Evolutionary conservation across 768 basidiomycete species (phyloP).

Genomic region (Boletus reticuloceps): DNA sequence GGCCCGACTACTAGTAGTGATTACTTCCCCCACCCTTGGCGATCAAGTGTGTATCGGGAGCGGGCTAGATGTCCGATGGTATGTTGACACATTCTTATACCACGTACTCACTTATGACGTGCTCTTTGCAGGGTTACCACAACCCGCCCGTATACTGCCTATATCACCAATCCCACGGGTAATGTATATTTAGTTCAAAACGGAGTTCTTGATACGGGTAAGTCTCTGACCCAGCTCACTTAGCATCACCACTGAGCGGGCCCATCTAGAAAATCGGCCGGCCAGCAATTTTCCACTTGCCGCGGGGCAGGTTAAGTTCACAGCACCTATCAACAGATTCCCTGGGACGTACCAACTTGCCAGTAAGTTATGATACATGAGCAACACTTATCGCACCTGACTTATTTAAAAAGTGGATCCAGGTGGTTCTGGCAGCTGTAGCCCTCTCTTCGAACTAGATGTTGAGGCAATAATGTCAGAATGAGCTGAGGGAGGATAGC

Average conservation of each 20-base stretch:
- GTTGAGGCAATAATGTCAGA: too few species aligned
- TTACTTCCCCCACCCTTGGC: too few species aligned
- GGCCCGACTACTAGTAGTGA: too few species aligned
- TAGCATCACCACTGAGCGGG: slow-evolving; percentile 3
- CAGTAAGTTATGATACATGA: slow-evolving; percentile 20
- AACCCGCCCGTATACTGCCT: too few species aligned
- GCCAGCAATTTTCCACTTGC: slow-evolving; percentile 17
- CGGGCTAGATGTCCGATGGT: slow-evolving; percentile 18
- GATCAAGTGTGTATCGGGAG: too few species aligned
- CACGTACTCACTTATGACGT: background rate
- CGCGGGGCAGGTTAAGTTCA: too few species aligned
- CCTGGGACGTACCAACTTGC: slow-evolving; percentile 34
- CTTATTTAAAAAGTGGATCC: slow-evolving; percentile 22
- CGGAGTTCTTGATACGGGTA: slow-evolving; percentile 21
- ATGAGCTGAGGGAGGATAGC: too few species aligned
- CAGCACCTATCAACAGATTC: background rate
- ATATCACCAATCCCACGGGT: slow-evolving; percentile 19
- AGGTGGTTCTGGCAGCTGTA: slow-evolving; percentile 32
- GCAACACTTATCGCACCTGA: background rate
- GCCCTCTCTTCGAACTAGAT: slow-evolving; percentile 9
- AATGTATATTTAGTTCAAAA: slow-evolving; percentile 27
- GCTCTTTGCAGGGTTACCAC: slow-evolving; percentile 13
- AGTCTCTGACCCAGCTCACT: slow-evolving; percentile 9
- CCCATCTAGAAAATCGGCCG: slow-evolving; percentile 21
- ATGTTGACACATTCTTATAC: slow-evolving; percentile 2